Percentiles rank a stretch among this genome's conserved stretches.
Evolutionary conservation across 805 yeast genomes (phyloP).

Genomic region (Scheffersomyces ergatensis): DNA sequence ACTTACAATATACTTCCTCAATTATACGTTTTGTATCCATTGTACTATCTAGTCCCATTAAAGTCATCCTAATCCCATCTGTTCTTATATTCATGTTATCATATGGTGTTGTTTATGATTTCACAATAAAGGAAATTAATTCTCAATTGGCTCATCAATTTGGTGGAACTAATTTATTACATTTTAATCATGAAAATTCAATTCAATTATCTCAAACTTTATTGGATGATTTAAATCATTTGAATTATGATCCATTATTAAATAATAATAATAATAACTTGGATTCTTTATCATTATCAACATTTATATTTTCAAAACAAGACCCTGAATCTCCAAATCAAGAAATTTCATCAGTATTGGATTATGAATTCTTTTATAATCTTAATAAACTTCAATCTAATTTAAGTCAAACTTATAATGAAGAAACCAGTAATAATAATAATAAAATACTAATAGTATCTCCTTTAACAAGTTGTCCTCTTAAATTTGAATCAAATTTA

Average conservation of each 20-base stretch:
- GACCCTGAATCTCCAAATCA: not conserved
- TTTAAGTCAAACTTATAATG: too few relatives aligned
- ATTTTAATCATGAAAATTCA: not conserved
- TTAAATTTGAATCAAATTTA: not conserved
- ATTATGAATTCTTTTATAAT: conserved; percentile 9
- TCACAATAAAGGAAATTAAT: conserved; percentile 24
- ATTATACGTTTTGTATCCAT: conserved; percentile 10
- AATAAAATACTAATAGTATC: conserved; percentile 6
- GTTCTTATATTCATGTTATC: conserved; percentile 29
- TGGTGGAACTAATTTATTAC: not conserved
- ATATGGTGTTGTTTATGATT: conserved; percentile 34
- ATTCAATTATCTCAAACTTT: not conserved
- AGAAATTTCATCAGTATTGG: conserved; percentile 8
- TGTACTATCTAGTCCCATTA: conserved; percentile 24
- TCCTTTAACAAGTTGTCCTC: conserved; percentile 8
- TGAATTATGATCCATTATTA: too few relatives aligned
- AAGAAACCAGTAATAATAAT: not conserved
- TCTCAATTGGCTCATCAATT: conserved; percentile 12
- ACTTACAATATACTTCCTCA: not conserved
- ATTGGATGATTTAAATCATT: not conserved
- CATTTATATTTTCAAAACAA: too few relatives aligned
- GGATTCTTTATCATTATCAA: not conserved
- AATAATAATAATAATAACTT: not conserved
- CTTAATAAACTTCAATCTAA: conserved; percentile 7
- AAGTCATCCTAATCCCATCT: conserved; percentile 28